Conservation (phyloP, 208 protist species). For the Trypanosoma brucei region DNA sequence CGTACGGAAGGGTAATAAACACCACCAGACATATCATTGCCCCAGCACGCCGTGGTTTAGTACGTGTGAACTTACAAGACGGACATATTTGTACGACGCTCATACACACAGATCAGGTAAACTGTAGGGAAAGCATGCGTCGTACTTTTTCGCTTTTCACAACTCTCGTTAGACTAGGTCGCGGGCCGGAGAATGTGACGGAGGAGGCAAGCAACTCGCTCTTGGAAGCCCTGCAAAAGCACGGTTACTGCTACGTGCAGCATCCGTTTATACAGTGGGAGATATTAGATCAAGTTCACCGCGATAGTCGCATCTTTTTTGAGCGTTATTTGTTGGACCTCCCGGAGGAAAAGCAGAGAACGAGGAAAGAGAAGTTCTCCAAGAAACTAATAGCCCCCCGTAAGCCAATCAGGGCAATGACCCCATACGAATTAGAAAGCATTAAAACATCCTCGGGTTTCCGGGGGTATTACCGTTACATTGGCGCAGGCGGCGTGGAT, state of each 20-base stretch:
- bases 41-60: background rate
- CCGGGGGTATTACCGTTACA: constrained; percentile 82
- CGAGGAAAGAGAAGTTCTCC: background rate
- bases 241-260: constrained; percentile 88
- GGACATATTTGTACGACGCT: background rate
- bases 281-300: constrained; percentile 82
- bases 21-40: no score
- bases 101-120: background rate
- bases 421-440: constrained; percentile 69
- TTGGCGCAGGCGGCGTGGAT: constrained; percentile 75
- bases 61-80: background rate
- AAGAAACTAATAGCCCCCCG: background rate
- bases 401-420: constrained; percentile 32
- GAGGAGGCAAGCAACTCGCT: constrained; percentile 78
- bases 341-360: constrained; percentile 11
- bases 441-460: constrained; percentile 64
- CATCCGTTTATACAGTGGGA: constrained; percentile 84
- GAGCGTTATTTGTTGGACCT: constrained; percentile 73
- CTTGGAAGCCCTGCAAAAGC: constrained; percentile 76
- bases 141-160: constrained; percentile 32
- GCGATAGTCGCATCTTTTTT: constrained; percentile 81
- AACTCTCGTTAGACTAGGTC: constrained; percentile 80
- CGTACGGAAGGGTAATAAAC: no score
- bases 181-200: constrained; percentile 69
- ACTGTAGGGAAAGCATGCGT: constrained; percentile 32